These are phyloP conservation scores for Allantophomopsis cytisporea DNA, from an alignment of 2,329 filamentous ascomycete species.

Conservation along the genomic window DNA sequence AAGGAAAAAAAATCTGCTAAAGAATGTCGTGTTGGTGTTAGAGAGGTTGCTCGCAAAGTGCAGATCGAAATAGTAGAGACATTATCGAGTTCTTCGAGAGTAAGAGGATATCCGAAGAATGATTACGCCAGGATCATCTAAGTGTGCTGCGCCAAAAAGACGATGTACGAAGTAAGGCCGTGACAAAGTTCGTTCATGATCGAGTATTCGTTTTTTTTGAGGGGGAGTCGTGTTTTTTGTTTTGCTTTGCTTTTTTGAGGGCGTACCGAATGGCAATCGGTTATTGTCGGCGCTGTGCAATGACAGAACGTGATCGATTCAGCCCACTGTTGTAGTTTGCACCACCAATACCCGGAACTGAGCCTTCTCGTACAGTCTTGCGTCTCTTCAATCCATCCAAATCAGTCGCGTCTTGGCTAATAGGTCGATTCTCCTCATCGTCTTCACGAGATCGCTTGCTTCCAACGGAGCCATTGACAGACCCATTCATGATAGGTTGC, in stretches of 20 bases:
- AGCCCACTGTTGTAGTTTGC: slow-evolving; percentile 33
- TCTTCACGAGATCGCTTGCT: slow-evolving; percentile 31
- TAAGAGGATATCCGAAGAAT: not conserved
- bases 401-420: slow-evolving; percentile 38
- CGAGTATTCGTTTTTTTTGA: not conserved
- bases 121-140: not conserved
- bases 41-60: too few species aligned
- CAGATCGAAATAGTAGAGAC: not conserved
- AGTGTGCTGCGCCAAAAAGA: slow-evolving; percentile 1
- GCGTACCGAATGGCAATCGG: not conserved
- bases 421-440: slow-evolving; percentile 39
- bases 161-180: slow-evolving; percentile 1
- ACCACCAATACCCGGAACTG: slow-evolving; percentile 25
- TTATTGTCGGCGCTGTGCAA: slow-evolving; percentile 23
- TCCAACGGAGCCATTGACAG: slow-evolving; percentile 17
- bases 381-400: slow-evolving; percentile 60
- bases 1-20: not conserved
- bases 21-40: not conserved
- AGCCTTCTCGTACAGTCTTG: slow-evolving; percentile 58
- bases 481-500: slow-evolving; percentile 52
- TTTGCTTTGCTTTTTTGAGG: too few species aligned
- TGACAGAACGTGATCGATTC: slow-evolving; percentile 30
- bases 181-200: not conserved
- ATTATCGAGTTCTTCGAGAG: not conserved
- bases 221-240: not conserved